A percentile compares a stretch with the other conserved stretches of the same genome.
Conservation (phyloP, 768 basidiomycete genomes). For the Chalciporus chontae region DNA sequence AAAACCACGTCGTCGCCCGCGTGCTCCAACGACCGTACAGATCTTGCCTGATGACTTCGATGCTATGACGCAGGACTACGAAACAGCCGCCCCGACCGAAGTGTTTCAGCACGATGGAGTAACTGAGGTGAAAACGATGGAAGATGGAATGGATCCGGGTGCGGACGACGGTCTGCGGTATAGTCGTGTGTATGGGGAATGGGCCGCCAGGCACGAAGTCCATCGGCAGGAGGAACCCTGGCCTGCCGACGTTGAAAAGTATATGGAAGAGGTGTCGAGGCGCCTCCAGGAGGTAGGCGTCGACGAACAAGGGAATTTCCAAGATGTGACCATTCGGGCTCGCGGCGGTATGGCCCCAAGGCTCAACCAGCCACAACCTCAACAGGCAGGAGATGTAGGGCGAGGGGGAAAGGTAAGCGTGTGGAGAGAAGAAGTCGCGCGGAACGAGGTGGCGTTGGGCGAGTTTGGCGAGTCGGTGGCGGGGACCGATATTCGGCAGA, state of each 20-base stretch:
- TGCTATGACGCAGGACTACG: slow-evolving; percentile 27
- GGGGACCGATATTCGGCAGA: slow-evolving; percentile 13
- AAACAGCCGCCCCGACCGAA: slow-evolving; percentile 26
- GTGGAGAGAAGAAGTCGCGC: slow-evolving; percentile 54
- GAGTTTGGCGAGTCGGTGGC: slow-evolving; percentile 21
- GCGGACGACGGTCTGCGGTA: slow-evolving; percentile 15
- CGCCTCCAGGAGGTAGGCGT: slow-evolving; percentile 33
- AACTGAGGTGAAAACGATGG: slow-evolving; percentile 20
- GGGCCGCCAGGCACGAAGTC: slow-evolving; percentile 28
- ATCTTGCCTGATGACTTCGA: slow-evolving; percentile 31
- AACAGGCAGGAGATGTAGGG: slow-evolving; percentile 16
- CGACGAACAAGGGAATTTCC: slow-evolving; percentile 28
- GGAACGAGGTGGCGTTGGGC: slow-evolving; percentile 26
- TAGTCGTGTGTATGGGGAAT: slow-evolving; percentile 31
- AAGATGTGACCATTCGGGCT: slow-evolving; percentile 14
- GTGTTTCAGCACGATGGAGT: slow-evolving; percentile 20
- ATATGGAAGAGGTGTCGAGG: slow-evolving; percentile 32
- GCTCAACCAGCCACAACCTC: slow-evolving; percentile 4
- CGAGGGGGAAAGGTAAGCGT: slow-evolving; percentile 41
- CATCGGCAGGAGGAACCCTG: slow-evolving; percentile 20
- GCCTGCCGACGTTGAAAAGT: slow-evolving; percentile 25
- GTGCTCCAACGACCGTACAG: slow-evolving; percentile 32
- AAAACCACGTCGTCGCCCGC: slow-evolving; percentile 22
- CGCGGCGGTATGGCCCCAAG: slow-evolving; percentile 2
- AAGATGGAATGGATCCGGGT: slow-evolving; percentile 5